Conservation (phyloP, 306 rosid species). For the Cyclanthera cordifolia region DNA sequence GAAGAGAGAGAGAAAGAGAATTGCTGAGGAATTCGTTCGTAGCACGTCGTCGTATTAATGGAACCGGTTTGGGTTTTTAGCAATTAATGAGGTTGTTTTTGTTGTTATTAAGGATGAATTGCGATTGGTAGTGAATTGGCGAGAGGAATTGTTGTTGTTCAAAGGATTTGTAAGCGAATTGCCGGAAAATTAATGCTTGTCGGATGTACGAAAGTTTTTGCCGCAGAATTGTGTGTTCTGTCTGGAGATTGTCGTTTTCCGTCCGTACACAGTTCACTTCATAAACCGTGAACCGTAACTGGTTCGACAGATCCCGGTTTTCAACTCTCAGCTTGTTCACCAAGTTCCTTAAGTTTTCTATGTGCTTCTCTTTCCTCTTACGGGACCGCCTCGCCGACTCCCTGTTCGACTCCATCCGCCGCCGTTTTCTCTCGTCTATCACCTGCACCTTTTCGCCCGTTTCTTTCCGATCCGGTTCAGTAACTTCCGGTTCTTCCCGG, state of each 20-base stretch:
- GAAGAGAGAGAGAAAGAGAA: background rate
- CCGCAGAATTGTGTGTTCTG: constrained; percentile 37
- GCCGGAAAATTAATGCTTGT: constrained; percentile 46
- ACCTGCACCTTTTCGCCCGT: constrained; percentile 10
- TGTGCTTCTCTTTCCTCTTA: constrained; percentile 74
- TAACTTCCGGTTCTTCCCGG: background rate
- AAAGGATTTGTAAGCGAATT: constrained; percentile 28
- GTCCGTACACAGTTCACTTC: constrained; percentile 32
- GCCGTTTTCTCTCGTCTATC: constrained; percentile 48
- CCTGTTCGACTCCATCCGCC: constrained; percentile 85
- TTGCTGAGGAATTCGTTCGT: background rate
- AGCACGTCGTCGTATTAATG: background rate
- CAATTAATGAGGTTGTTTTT: constrained; percentile 15
- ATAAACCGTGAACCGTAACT: constrained; percentile 30
- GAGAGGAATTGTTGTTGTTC: constrained; percentile 26
- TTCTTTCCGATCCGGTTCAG: background rate
- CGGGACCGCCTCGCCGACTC: constrained; percentile 91
- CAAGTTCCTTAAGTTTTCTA: constrained; percentile 71
- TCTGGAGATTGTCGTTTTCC: constrained; percentile 46
- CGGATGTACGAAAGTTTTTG: constrained; percentile 38
- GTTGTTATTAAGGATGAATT: constrained; percentile 12
- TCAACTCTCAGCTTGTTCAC: constrained; percentile 45
- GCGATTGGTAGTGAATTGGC: constrained; percentile 27
- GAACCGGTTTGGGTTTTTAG: background rate
- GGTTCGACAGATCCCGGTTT: constrained; percentile 57